phyloP scores from a whole-genome alignment of 2,329 filamentous ascomycete genomes.

The Penicillium sp. region DNA sequence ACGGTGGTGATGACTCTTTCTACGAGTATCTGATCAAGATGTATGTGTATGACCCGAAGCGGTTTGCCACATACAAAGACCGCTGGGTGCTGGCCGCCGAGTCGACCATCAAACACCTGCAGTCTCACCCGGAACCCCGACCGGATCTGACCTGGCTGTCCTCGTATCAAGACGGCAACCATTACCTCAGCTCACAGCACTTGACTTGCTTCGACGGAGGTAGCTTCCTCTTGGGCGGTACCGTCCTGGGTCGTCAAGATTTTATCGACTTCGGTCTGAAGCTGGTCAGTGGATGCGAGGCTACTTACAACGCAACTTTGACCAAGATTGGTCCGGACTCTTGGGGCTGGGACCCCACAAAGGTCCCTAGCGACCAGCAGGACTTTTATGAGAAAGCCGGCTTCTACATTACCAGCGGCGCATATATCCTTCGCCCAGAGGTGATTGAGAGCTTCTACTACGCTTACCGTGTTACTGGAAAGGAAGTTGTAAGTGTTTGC shows the following conservation, averaged over 20 bases:
- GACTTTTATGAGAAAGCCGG: slow-evolving; percentile 71
- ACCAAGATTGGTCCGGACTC: slow-evolving; percentile 79
- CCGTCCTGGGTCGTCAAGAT: slow-evolving; percentile 67
- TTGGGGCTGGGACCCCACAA: slow-evolving; percentile 67
- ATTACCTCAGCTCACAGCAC: slow-evolving; percentile 51
- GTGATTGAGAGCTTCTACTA: slow-evolving; percentile 87
- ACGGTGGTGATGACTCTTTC: slow-evolving; percentile 77
- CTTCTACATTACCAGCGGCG: slow-evolving; percentile 69
- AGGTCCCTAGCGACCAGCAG: slow-evolving; percentile 53
- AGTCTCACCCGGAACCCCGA: slow-evolving; percentile 68
- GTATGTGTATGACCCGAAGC: slow-evolving; percentile 75
- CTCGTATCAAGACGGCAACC: slow-evolving; percentile 44
- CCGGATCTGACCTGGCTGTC: slow-evolving; percentile 72
- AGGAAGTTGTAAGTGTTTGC: slow-evolving; percentile 57
- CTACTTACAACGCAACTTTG: slow-evolving; percentile 71
- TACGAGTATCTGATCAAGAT: slow-evolving; percentile 94
- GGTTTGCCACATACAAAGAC: slow-evolving; percentile 71
- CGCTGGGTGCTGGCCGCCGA: slow-evolving; percentile 78
- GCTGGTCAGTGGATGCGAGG: slow-evolving; percentile 74
- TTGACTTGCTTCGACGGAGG: slow-evolving; percentile 84
- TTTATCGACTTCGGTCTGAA: slow-evolving; percentile 77
- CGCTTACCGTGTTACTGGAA: slow-evolving; percentile 78
- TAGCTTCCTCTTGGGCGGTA: slow-evolving; percentile 81
- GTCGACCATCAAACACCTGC: slow-evolving; percentile 73
- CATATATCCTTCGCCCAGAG: slow-evolving; percentile 77